Base-by-base conservation (phyloP, 2,329 filamentous ascomycete species). In the Intubia oerlemansii region DNA sequence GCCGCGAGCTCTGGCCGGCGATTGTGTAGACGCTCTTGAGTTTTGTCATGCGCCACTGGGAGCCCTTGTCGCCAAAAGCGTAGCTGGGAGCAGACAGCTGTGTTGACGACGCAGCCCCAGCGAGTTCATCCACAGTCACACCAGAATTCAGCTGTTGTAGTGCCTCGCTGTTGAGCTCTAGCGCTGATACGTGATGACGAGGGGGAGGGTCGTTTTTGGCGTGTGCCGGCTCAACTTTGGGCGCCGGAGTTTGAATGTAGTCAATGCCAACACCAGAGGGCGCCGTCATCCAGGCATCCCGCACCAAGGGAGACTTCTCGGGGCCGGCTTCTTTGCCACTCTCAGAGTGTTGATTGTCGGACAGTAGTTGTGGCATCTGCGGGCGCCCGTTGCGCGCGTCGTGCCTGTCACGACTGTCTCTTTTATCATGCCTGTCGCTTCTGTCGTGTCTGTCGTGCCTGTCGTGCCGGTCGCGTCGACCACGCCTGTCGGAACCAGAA, bases 41-140 rank as follows among this genome's bases (percentile, higher is more conserved):
- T 48, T 84, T 93, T 5, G 76, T 91, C 84, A 98, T 92, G 28
- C 90, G 73, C 88, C 90, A 98, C 41, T 81, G 68, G 10, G 84
- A 85, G 0, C 88, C 85, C 6, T 66, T 54, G 46, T 98, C 88
- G 12, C 90, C 88, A 48, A 98, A 90, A 0, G 56, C 78, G 45
- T 95, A 98, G 33, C 11, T 19, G 7, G 90, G 66, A 32, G 77
- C 64, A 30, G 68, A 57, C 25, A 67, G 52, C 1, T n/a, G n/a
- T n/a, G n/a, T n/a, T n/a, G n/a, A n/a, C n/a, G n/a, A n/a, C n/a
- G 59, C 54, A 2, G 62, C 57, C 6, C 65, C 48, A 14, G 59
- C 52, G 8, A 66, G 46, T 10, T 66, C 57, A 17, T 66, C 61
- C 19, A 21, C 19, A 0, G 49, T 51, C 28, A 62, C 68, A 3